Evolutionary conservation across 441 rosid species (phyloP).

Genomic region (Capsella rubella): DNA sequence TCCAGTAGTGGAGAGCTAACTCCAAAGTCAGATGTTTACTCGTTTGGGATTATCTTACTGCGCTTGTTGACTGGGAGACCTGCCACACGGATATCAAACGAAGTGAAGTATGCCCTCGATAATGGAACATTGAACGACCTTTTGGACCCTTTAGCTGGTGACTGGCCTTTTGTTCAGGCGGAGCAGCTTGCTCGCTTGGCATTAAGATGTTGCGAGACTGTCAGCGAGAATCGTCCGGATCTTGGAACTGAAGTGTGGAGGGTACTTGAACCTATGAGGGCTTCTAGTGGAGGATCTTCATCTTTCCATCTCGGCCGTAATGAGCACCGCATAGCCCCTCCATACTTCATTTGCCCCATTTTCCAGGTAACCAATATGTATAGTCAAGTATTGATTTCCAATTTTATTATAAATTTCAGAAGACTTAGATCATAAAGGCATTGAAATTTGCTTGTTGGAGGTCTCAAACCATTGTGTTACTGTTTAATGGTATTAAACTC

Average conservation of each 20-base stretch:
- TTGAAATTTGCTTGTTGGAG: conserved; percentile 2
- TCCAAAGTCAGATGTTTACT: conserved; percentile 87
- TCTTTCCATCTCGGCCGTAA: conserved; percentile 62
- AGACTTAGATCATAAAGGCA: not conserved
- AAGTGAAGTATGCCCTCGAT: conserved; percentile 74
- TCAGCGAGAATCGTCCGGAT: conserved; percentile 77
- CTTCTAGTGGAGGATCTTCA: conserved; percentile 80
- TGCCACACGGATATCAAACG: conserved; percentile 73
- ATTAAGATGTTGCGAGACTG: conserved; percentile 85
- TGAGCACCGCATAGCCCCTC: conserved; percentile 72
- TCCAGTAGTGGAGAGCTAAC: conserved; percentile 79
- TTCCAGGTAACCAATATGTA: conserved; percentile 63
- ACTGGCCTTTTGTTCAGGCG: conserved; percentile 98
- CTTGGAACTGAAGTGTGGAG: conserved; percentile 87
- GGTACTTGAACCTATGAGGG: conserved; percentile 94
- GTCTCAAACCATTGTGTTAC: not conserved
- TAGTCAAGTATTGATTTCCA: not conserved
- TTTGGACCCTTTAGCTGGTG: conserved; percentile 95
- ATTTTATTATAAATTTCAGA: not conserved
- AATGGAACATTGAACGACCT: conserved; percentile 60
- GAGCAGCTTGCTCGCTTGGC: conserved; percentile 88
- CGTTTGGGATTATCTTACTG: conserved; percentile 85
- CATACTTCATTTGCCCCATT: conserved; percentile 90
- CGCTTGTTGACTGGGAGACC: conserved; percentile 81
- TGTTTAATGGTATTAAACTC: conserved; percentile 7